phyloP scores from a whole-genome alignment of 192 early-diverging fungal species.

The Gryganskiella cystojenkinii region DNA sequence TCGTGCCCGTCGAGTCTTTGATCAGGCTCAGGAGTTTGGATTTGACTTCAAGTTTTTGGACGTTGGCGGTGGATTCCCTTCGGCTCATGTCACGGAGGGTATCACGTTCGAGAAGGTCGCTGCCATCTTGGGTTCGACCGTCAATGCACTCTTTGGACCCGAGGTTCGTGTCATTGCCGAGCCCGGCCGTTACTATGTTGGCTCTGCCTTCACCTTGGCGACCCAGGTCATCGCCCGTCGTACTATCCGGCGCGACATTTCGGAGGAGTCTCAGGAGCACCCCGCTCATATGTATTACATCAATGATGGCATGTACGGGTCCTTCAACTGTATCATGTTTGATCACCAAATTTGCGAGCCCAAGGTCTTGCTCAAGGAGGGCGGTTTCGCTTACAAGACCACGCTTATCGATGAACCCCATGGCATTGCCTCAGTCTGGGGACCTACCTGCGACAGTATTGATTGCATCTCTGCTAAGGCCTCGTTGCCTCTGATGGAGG shows the following conservation, averaged over 20 bases:
- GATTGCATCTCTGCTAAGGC: conserved; percentile 84
- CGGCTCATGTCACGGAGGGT: conserved; percentile 75
- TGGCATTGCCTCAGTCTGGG: conserved; percentile 87
- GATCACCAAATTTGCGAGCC: conserved; percentile 89
- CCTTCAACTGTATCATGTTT: conserved; percentile 98
- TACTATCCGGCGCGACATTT: conserved; percentile 43
- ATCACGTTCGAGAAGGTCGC: conserved; percentile 90
- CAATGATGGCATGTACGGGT: conserved; percentile 98
- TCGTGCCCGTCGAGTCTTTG: conserved; percentile 89
- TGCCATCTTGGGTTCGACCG: conserved; percentile 75
- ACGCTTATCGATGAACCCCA: conserved; percentile 17
- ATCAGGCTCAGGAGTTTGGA: conserved; percentile 81
- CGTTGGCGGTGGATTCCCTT: conserved; percentile 97
- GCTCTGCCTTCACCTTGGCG: conserved; percentile 93
- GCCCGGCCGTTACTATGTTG: conserved; percentile 97
- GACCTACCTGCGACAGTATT: conserved; percentile 98
- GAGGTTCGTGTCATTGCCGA: conserved; percentile 95
- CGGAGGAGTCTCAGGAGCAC: not conserved
- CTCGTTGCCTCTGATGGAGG: conserved; percentile 82
- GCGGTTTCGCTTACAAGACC: conserved; percentile 37
- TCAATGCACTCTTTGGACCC: conserved; percentile 84
- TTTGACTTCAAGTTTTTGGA: conserved; percentile 81
- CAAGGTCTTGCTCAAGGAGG: conserved; percentile 67
- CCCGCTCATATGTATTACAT: conserved; percentile 80
- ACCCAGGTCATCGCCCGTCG: conserved; percentile 94